Base-by-base conservation (phyloP, 2,329 filamentous ascomycete species). In the Tolypocladium nubicola region DNA sequence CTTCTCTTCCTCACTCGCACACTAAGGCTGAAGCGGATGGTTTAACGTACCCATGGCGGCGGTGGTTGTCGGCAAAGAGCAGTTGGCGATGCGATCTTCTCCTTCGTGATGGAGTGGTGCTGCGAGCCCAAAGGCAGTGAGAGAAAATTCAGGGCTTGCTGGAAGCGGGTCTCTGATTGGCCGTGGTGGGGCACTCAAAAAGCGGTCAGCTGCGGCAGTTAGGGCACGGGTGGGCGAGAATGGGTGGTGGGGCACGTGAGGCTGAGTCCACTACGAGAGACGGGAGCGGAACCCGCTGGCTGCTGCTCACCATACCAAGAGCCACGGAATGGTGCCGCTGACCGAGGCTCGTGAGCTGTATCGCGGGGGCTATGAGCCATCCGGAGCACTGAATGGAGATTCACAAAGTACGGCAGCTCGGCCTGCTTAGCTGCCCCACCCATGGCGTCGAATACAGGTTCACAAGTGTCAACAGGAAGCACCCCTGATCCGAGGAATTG, bases 1-100 rank as follows among this genome's bases (percentile, higher is more conserved):
- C 39, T 41, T 21, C 38, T 37, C 37, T 52, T 66, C 68, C 71
- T 76, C 77, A 79, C 76, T 79, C 76, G 77, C 77, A 79, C 71
- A 79, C 77, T 70, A 64, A 69, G 72, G 72, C 71, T 73, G 68
- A 70, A 62, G 62, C 66, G 62, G 58, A 58, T 45, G 41, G 64
- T 57, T 79, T 73, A 70, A 80, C 81, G 76, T 84, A 84, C 81
- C 81, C 81, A 84, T 84, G 75, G 76, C 82, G 78, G 75, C 77
- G 78, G 68, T 71, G 66, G 54, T 50, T 49, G 68, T 67, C 67
- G 68, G 62, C 68, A 66, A 65, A 60, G 71, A 70, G 73, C 70
- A 69, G 70, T 75, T 71, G 72, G 68, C 70, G 74, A 70, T 72
- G 63, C 63, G 62, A 61, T 58, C 61, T 64, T 68, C 58, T 66